These are phyloP conservation scores for Lachnellula subtilissima DNA, from an alignment of 2,329 filamentous ascomycete species.

Conservation along the genomic window DNA sequence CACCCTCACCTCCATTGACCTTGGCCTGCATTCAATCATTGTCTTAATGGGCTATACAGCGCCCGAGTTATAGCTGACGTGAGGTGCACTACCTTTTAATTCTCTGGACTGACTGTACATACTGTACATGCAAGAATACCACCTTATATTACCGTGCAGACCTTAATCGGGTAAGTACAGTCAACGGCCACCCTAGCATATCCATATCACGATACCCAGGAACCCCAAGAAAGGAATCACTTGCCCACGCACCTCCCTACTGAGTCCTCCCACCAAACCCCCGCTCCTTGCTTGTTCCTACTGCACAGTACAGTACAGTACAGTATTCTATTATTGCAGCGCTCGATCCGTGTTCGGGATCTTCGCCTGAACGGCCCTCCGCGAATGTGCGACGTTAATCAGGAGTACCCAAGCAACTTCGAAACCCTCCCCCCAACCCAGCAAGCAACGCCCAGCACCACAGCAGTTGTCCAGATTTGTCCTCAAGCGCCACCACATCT, in stretches of 20 bases:
- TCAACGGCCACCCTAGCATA: too few relatives aligned
- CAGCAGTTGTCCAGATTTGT: not conserved
- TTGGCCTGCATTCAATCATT: too few relatives aligned
- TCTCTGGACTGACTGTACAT: too few relatives aligned
- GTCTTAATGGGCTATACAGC: too few relatives aligned
- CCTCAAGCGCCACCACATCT: not conserved
- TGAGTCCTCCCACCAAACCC: not conserved
- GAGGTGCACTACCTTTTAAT: too few relatives aligned
- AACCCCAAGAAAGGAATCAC: not conserved
- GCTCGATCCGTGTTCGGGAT: constrained; percentile 23
- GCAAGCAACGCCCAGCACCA: constrained; percentile 18
- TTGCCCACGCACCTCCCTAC: not conserved
- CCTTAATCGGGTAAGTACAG: too few relatives aligned
- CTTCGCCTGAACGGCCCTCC: constrained; percentile 20
- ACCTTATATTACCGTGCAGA: too few relatives aligned
- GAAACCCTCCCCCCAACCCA: constrained; percentile 23
- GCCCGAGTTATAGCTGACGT: too few relatives aligned
- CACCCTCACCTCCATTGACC: too few relatives aligned
- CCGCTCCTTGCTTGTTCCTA: constrained; percentile 5
- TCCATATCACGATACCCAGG: not conserved
- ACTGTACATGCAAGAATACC: too few relatives aligned
- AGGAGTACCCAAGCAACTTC: constrained; percentile 23
- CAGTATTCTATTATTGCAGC: not conserved
- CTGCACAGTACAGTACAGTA: not conserved
- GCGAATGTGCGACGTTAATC: constrained; percentile 30